Conservation (phyloP, 441 rosid genomes). For the Metrosideros polymorpha region DNA sequence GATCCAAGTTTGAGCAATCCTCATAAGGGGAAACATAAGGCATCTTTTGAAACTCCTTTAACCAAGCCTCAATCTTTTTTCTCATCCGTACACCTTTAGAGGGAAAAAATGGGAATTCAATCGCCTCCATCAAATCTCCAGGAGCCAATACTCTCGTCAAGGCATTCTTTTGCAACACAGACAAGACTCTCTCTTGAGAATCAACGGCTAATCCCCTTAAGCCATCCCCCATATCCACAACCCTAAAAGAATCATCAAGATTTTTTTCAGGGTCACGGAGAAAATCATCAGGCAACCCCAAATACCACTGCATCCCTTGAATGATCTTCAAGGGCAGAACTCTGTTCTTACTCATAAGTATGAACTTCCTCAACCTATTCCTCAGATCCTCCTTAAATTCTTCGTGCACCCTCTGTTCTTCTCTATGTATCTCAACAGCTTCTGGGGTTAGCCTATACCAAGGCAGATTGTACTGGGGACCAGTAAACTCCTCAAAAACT, state of each 20-base stretch:
- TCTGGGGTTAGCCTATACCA: constrained; percentile 76
- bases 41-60: constrained; percentile 53
- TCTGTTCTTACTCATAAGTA: constrained; percentile 57
- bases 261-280: constrained; percentile 22
- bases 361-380: constrained; percentile 47
- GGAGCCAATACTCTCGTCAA: constrained; percentile 28
- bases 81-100: constrained; percentile 68
- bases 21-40: constrained; percentile 75
- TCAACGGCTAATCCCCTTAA: constrained; percentile 49
- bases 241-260: constrained; percentile 37
- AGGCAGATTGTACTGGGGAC: constrained; percentile 66
- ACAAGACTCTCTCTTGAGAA: constrained; percentile 20
- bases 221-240: constrained; percentile 69
- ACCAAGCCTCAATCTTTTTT: constrained; percentile 64
- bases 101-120: constrained; percentile 73
- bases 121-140: constrained; percentile 24
- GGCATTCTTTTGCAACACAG: constrained; percentile 53
- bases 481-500: constrained; percentile 65
- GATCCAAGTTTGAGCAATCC: constrained; percentile 54
- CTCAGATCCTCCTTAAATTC: constrained; percentile 39
- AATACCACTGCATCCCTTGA: constrained; percentile 73
- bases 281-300: constrained; percentile 65
- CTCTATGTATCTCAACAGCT: constrained; percentile 49
- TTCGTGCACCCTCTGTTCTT: constrained; percentile 37
- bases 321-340: constrained; percentile 65